phyloP scores from a whole-genome alignment of 805 yeast genomes.

The Metschnikowia kofuensis region DNA sequence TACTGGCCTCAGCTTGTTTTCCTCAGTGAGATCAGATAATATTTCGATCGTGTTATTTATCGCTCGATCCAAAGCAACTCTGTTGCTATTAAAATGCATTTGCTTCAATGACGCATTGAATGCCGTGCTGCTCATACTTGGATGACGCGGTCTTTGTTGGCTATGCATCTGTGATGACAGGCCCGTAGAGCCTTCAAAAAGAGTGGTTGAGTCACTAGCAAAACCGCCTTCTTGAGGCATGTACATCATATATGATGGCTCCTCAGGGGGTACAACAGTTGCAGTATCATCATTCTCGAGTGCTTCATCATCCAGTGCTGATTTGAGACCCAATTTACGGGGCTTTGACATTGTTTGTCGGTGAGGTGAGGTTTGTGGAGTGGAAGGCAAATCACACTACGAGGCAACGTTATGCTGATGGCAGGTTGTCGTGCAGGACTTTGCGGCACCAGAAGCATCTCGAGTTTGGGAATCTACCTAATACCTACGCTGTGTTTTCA shows the following conservation, averaged over 20 bases:
- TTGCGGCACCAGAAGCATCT: not conserved
- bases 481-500: too few species aligned
- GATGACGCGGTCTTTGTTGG: conserved; percentile 11
- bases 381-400: conserved; percentile 5
- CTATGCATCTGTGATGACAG: conserved; percentile 14
- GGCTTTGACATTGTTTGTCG: conserved; percentile 3
- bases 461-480: not conserved
- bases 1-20: conserved; percentile 60
- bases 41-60: conserved; percentile 53
- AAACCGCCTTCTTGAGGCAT: conserved; percentile 33
- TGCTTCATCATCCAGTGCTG: not conserved
- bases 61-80: conserved; percentile 59
- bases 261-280: conserved; percentile 12
- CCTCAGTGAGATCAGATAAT: conserved; percentile 48
- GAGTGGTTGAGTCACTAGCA: conserved; percentile 25
- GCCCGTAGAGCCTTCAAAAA: conserved; percentile 29
- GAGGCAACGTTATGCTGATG: conserved; percentile 1
- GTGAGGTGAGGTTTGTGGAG: conserved; percentile 1
- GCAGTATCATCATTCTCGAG: conserved; percentile 13
- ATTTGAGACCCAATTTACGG: conserved; percentile 1
- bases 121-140: conserved; percentile 22
- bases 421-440: conserved; percentile 4
- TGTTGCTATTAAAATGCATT: conserved; percentile 70
- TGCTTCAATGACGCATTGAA: conserved; percentile 63
- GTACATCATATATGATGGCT: conserved; percentile 23